Evolutionary conservation across 2,329 filamentous ascomycete genomes (phyloP).

Genomic region (Colletotrichum liaoningense): DNA sequence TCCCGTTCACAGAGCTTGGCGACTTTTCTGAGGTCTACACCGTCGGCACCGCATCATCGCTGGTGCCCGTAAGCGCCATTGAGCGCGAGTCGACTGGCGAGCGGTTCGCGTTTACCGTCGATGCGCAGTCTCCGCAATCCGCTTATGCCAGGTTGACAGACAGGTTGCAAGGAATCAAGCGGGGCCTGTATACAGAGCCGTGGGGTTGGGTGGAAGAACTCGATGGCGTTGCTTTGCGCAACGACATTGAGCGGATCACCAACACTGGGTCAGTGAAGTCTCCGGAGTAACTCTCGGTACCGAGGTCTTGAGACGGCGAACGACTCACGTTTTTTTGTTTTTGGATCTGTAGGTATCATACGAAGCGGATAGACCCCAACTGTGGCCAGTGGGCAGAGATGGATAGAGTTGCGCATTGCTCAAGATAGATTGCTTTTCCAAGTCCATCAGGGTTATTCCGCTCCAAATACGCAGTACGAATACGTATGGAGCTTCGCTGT

Average conservation of each 20-base stretch:
- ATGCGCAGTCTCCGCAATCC: neutral
- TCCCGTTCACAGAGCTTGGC: neutral
- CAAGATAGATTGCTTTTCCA: neutral
- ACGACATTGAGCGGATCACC: neutral
- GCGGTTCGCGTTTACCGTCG: neutral
- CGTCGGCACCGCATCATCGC: neutral
- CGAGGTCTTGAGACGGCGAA: neutral
- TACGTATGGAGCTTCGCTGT: neutral
- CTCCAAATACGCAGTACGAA: neutral
- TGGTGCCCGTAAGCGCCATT: neutral
- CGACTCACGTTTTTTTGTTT: neutral
- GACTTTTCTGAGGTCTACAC: slow-evolving; percentile 10
- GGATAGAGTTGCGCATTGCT: neutral
- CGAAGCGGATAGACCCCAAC: neutral
- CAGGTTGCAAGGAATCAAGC: neutral
- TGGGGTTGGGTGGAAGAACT: neutral
- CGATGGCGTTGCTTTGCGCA: neutral
- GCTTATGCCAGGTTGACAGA: neutral
- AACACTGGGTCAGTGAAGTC: neutral
- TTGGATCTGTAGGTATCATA: neutral
- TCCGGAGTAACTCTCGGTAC: neutral
- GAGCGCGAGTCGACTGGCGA: neutral
- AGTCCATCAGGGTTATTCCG: neutral
- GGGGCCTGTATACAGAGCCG: neutral
- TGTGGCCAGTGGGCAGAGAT: neutral